Percentiles rank a stretch among this genome's conserved stretches.
Conservation (phyloP, 2,329 filamentous ascomycete genomes). For the Aplosporella prunicola region DNA sequence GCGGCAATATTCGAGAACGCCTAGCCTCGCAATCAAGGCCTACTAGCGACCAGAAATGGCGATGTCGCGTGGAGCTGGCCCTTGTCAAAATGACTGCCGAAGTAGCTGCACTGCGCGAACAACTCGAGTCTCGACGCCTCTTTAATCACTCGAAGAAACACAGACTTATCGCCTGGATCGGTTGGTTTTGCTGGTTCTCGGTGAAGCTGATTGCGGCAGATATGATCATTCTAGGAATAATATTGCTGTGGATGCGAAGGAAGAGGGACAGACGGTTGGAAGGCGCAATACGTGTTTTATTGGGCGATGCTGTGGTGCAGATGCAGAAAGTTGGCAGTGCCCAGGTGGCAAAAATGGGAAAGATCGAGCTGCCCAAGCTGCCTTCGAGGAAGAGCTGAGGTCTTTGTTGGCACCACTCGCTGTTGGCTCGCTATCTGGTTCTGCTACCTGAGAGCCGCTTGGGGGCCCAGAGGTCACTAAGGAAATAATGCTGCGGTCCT, state of each 20-base stretch:
- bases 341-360: conserved; percentile 15
- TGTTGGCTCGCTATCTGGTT: too few species aligned
- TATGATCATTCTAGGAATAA: conserved; percentile 51
- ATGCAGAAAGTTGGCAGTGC: conserved; percentile 25
- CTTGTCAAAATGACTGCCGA: conserved; percentile 86
- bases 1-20: not conserved
- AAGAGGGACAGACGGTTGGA: conserved; percentile 63
- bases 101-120: conserved; percentile 82
- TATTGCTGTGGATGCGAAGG: conserved; percentile 63
- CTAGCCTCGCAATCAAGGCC: conserved; percentile 12
- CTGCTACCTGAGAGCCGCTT: too few species aligned
- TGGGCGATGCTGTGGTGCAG: conserved; percentile 39
- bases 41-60: conserved; percentile 52
- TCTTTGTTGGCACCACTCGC: too few species aligned
- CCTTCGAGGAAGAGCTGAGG: conserved; percentile 14
- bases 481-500: too few species aligned
- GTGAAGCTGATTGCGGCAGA: conserved; percentile 69
- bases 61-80: conserved; percentile 71
- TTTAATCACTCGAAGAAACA: conserved; percentile 56
- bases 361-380: conserved; percentile 19
- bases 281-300: conserved; percentile 58
- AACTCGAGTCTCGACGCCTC: conserved; percentile 69
- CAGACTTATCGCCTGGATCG: conserved; percentile 58
- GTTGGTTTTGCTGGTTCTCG: conserved; percentile 59
- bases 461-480: too few species aligned